A percentile compares a stretch with the other conserved stretches of the same genome.
Conservation (phyloP, 768 basidiomycete species). For the Leucosporidium yakuticum region DNA sequence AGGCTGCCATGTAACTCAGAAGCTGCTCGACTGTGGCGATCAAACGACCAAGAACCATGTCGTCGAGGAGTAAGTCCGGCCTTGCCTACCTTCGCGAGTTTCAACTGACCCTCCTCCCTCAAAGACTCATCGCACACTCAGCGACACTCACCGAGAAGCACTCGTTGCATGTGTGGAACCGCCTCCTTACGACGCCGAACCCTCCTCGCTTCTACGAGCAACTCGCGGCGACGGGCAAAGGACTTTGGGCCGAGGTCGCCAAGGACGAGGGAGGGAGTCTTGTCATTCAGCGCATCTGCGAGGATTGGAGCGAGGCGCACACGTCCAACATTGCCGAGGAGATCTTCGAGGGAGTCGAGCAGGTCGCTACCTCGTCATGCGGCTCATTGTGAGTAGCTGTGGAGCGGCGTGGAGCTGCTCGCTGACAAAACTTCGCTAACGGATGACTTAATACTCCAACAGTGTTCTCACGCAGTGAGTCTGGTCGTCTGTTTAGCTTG, state of each 20-base stretch:
- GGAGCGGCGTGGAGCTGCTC: neutral
- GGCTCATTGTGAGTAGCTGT: conserved; percentile 17
- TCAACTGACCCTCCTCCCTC: too few species aligned
- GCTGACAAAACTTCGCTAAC: neutral
- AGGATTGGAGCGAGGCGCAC: conserved; percentile 21
- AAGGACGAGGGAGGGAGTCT: conserved; percentile 23
- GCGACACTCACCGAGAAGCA: conserved; percentile 15
- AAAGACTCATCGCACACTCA: conserved; percentile 17
- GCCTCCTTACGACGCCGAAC: conserved; percentile 23
- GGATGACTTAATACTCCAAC: too few species aligned
- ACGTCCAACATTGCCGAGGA: conserved; percentile 18
- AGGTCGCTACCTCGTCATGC: conserved; percentile 12
- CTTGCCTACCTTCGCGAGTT: too few species aligned
- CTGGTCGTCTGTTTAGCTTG: neutral
- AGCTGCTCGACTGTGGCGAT: conserved; percentile 28
- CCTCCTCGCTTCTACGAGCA: conserved; percentile 17
- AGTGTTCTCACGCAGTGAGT: conserved; percentile 10
- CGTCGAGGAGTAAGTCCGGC: conserved; percentile 16
- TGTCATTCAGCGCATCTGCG: conserved; percentile 29
- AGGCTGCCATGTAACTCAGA: conserved; percentile 32
- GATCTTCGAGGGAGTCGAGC: neutral
- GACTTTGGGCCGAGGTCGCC: conserved; percentile 9
- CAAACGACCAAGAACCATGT: conserved; percentile 9
- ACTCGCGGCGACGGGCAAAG: conserved; percentile 15
- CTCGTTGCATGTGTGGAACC: conserved; percentile 25